Evolutionary conservation across 2,329 filamentous ascomycete genomes (phyloP).

Genomic region (Aspergillus uvarum): DNA sequence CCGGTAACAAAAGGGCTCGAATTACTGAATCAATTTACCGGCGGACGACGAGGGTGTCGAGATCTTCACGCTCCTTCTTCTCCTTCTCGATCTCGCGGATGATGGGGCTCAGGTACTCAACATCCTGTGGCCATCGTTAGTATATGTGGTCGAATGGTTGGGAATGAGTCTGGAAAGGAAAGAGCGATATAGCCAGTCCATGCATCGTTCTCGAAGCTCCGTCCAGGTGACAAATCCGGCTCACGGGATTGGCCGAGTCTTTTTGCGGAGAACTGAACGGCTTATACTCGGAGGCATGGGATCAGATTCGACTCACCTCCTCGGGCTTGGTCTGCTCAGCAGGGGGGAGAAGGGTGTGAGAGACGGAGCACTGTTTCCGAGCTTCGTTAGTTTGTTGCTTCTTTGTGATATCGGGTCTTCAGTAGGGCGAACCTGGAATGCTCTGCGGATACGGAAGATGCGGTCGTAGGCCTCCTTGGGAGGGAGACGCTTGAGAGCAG

Average conservation of each 20-base stretch:
- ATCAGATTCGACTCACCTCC: slow-evolving; percentile 54
- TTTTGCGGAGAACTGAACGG: slow-evolving; percentile 27
- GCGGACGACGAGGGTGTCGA: slow-evolving; percentile 65
- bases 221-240: slow-evolving; percentile 36
- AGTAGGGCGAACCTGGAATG: slow-evolving; percentile 68
- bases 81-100: slow-evolving; percentile 69
- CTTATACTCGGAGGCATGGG: slow-evolving; percentile 13
- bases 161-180: background rate
- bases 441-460: slow-evolving; percentile 93
- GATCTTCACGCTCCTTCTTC: slow-evolving; percentile 64
- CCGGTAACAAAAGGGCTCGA: slow-evolving; percentile 23
- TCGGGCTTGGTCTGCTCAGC: slow-evolving; percentile 67
- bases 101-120: slow-evolving; percentile 64
- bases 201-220: slow-evolving; percentile 6
- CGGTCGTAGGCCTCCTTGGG: slow-evolving; percentile 93
- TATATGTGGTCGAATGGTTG: background rate
- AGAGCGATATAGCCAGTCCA: background rate
- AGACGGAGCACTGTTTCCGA: slow-evolving; percentile 59
- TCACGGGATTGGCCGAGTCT: slow-evolving; percentile 36
- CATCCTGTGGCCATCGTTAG: slow-evolving; percentile 52
- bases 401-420: slow-evolving; percentile 6
- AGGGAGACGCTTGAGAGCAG: slow-evolving; percentile 85
- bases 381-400: slow-evolving; percentile 22
- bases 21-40: slow-evolving; percentile 36
- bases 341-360: slow-evolving; percentile 64